Evolutionary conservation across 192 early-diverging fungal genomes (phyloP).

Genomic region (Coemansia sp.): DNA sequence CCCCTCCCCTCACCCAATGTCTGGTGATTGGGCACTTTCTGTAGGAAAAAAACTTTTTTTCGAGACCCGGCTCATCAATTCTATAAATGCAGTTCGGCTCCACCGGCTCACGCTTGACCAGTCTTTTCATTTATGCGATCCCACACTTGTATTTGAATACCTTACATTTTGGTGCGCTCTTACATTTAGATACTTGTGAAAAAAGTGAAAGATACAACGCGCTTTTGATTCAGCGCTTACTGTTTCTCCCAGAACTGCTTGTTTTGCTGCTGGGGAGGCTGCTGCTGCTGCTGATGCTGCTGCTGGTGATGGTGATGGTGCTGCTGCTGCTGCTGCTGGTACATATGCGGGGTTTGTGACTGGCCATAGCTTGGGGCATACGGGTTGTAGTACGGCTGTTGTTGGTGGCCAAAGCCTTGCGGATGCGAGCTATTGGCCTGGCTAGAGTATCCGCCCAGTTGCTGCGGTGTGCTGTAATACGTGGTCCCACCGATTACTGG

Average conservation of each 20-base stretch:
- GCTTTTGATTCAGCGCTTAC: constrained; percentile 4
- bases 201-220: not conserved
- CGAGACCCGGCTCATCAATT: not conserved
- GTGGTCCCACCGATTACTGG: constrained; percentile 53
- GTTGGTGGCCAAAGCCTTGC: constrained; percentile 38
- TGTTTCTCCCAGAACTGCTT: constrained; percentile 53
- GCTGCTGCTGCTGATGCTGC: constrained; percentile 42
- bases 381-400: constrained; percentile 49
- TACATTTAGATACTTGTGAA: too few relatives aligned
- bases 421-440: constrained; percentile 43
- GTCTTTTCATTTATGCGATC: not conserved
- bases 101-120: not conserved
- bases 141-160: not conserved
- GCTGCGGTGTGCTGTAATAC: constrained; percentile 54
- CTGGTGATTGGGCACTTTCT: not conserved
- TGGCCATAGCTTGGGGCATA: constrained; percentile 46
- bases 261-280: constrained; percentile 27
- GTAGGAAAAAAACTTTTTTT: not conserved
- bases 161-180: not conserved
- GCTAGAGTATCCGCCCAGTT: constrained; percentile 46
- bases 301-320: constrained; percentile 28
- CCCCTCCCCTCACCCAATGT: too few relatives aligned
- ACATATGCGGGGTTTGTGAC: constrained; percentile 48
- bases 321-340: constrained; percentile 47
- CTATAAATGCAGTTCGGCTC: not conserved